Conservation (phyloP, 305 asterid species). For the Lippia alba region DNA sequence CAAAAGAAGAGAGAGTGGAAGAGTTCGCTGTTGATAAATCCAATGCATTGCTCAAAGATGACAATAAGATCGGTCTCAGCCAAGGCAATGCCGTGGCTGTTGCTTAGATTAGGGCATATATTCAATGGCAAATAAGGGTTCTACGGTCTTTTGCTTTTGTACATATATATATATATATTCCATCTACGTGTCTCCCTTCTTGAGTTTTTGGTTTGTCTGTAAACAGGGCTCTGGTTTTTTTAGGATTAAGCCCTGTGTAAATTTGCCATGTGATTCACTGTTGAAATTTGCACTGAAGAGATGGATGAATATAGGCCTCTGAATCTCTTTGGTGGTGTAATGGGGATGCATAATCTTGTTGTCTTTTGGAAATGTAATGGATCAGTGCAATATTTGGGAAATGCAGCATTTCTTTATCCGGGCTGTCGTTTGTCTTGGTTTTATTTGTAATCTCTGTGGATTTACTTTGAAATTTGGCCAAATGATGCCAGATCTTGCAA, state of each 20-base stretch:
- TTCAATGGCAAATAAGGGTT: slow-evolving; percentile 20
- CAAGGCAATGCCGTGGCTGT: slow-evolving; percentile 55
- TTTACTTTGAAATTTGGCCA: background rate
- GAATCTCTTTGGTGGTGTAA: slow-evolving; percentile 18
- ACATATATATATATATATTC: slow-evolving; percentile 8
- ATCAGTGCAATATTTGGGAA: slow-evolving; percentile 28
- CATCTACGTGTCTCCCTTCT: background rate
- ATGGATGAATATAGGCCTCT: background rate
- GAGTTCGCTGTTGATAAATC: slow-evolving; percentile 39
- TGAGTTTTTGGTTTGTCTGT: slow-evolving; percentile 7
- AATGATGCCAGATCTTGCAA: too few species aligned
- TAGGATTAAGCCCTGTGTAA: slow-evolving; percentile 42
- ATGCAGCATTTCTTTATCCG: background rate
- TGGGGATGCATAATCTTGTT: slow-evolving; percentile 20
- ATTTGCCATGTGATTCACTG: slow-evolving; percentile 28
- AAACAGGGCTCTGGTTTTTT: slow-evolving; percentile 53
- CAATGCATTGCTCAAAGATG: slow-evolving; percentile 35
- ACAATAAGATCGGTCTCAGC: slow-evolving; percentile 31
- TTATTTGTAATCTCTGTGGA: background rate
- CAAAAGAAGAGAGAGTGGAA: slow-evolving; percentile 34
- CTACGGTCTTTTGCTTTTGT: slow-evolving; percentile 20
- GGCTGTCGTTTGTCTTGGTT: background rate
- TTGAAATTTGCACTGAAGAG: slow-evolving; percentile 3
- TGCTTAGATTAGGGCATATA: slow-evolving; percentile 40
- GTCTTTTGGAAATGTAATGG: slow-evolving; percentile 20